A percentile compares a stretch with the other conserved stretches of the same genome.
phyloP scores from a whole-genome alignment of 345 rosid genomes.

The Arabis alpina region DNA sequence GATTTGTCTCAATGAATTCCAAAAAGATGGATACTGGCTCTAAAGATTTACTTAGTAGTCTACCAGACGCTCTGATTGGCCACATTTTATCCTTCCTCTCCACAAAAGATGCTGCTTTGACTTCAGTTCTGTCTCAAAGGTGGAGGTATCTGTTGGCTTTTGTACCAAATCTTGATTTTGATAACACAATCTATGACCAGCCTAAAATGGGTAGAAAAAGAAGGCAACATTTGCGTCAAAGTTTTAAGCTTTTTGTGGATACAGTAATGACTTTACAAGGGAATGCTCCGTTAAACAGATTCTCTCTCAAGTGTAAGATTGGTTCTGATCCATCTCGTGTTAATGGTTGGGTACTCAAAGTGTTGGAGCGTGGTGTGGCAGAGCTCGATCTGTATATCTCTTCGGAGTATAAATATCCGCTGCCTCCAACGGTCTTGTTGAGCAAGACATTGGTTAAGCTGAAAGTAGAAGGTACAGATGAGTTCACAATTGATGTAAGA shows the following conservation, averaged over 20 bases:
- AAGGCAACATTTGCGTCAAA: slow-evolving; percentile 3
- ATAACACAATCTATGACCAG: not conserved
- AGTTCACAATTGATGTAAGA: not conserved
- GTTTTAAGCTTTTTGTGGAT: slow-evolving; percentile 25
- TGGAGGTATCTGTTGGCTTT: slow-evolving; percentile 28
- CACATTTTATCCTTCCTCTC: slow-evolving; percentile 35
- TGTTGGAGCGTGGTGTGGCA: slow-evolving; percentile 25
- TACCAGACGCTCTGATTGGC: slow-evolving; percentile 28
- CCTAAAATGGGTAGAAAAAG: slow-evolving; percentile 17
- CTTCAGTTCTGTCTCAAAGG: slow-evolving; percentile 17
- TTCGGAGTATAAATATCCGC: not conserved
- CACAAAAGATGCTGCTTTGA: slow-evolving; percentile 34
- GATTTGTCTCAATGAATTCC: not conserved
- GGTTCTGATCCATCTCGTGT: slow-evolving; percentile 25
- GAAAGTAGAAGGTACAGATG: slow-evolving; percentile 20
- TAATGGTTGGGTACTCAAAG: slow-evolving; percentile 27
- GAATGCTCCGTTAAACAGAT: slow-evolving; percentile 26
- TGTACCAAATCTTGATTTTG: slow-evolving; percentile 16
- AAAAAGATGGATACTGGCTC: slow-evolving; percentile 18
- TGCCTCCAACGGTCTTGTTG: slow-evolving; percentile 23
- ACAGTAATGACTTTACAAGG: slow-evolving; percentile 31
- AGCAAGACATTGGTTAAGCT: slow-evolving; percentile 31
- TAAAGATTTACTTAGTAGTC: slow-evolving; percentile 11
- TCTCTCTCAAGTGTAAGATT: slow-evolving; percentile 23
- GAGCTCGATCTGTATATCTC: slow-evolving; percentile 1